Conservation (phyloP, 2,329 filamentous ascomycete species). For the Monilinia aucupariae region DNA sequence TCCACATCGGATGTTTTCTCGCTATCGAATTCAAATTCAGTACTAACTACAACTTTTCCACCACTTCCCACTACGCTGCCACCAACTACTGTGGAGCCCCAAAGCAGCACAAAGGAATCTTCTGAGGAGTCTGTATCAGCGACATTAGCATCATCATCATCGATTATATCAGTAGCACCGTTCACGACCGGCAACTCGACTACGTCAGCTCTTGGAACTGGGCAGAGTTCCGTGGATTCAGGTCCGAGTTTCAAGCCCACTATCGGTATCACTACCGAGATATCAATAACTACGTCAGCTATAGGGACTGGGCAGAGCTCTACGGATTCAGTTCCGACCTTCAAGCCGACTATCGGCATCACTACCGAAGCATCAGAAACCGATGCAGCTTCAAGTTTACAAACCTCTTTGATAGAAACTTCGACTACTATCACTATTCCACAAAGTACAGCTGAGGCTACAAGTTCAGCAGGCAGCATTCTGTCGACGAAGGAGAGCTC, state of each 20-base stretch:
- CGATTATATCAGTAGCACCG: neutral
- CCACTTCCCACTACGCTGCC: neutral
- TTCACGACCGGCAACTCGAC: neutral
- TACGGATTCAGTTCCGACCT: neutral
- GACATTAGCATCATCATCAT: neutral
- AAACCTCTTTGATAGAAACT: neutral
- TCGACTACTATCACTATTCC: neutral
- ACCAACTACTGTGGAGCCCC: neutral
- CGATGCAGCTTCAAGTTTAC: neutral
- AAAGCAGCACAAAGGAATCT: neutral
- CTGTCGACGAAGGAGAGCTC: neutral
- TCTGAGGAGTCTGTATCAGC: neutral
- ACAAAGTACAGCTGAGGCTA: neutral
- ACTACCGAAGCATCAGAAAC: neutral
- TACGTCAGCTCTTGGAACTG: neutral
- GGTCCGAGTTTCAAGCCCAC: neutral
- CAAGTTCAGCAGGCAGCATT: neutral
- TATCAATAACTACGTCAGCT: neutral
- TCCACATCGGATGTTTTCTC: neutral
- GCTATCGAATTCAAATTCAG: neutral
- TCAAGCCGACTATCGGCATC: neutral
- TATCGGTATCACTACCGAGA: neutral
- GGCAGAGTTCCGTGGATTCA: neutral
- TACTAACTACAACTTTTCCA: neutral
- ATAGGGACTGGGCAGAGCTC: neutral